Percentiles rank a stretch among this genome's conserved stretches.
Evolutionary conservation across 2,329 filamentous ascomycete genomes (phyloP).

Genomic region (Ascochyta clinopodiicola): DNA sequence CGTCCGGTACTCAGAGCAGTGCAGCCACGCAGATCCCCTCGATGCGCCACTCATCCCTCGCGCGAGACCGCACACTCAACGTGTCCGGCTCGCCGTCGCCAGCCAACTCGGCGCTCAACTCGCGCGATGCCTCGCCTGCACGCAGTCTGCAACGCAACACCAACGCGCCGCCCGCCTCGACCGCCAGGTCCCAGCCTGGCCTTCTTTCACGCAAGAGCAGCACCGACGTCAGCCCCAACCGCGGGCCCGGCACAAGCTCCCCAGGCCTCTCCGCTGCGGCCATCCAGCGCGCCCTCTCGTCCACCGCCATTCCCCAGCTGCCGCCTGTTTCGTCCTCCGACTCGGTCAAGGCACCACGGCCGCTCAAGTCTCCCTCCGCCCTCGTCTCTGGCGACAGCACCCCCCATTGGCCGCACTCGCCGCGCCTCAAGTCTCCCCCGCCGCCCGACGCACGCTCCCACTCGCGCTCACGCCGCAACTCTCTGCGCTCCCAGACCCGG

Average conservation of each 20-base stretch:
- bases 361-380: constrained; percentile 67
- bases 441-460: constrained; percentile 54
- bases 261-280: constrained; percentile 67
- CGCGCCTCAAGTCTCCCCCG: constrained; percentile 78
- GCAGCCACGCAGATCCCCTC: constrained; percentile 16
- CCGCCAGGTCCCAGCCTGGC: constrained; percentile 33
- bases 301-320: constrained; percentile 71
- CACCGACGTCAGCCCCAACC: constrained; percentile 51
- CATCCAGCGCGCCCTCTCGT: constrained; percentile 71
- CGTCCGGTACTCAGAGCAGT: constrained; percentile 17
- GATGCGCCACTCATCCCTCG: constrained; percentile 34
- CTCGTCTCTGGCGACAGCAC: constrained; percentile 54
- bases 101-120: constrained; percentile 53
- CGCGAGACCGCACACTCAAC: constrained; percentile 37
- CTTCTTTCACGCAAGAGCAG: constrained; percentile 54
- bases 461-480: constrained; percentile 53
- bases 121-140: constrained; percentile 56
- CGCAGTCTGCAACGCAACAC: constrained; percentile 40
- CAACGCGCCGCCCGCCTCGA: constrained; percentile 23
- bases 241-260: constrained; percentile 45
- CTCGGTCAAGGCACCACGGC: constrained; percentile 65
- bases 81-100: constrained; percentile 47
- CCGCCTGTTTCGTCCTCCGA: constrained; percentile 67
- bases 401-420: constrained; percentile 78
- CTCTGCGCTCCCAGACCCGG: constrained; percentile 47